Conservation (phyloP, 306 rosid species). For the Erythrophleum fordii region DNA sequence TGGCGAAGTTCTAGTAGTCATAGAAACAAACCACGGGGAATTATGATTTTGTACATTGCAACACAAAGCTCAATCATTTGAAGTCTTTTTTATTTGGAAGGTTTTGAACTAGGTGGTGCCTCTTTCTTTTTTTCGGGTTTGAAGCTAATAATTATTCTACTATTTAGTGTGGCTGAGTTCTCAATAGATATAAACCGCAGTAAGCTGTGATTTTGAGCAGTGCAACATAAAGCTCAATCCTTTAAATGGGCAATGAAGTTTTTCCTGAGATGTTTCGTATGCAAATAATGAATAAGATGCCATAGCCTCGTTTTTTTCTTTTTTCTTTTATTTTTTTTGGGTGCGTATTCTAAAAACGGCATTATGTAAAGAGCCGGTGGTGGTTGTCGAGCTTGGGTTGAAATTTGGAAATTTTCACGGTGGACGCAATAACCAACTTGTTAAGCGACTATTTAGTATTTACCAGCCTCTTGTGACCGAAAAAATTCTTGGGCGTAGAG, state of each 20-base stretch:
- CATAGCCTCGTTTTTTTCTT: not conserved
- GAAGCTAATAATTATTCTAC: not conserved
- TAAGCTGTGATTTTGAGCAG: not conserved
- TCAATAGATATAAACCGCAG: not conserved
- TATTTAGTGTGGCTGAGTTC: not conserved
- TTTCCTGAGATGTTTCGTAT: not conserved
- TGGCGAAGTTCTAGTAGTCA: not conserved
- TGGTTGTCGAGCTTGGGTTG: not conserved
- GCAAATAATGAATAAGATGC: not conserved
- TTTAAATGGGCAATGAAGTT: not conserved
- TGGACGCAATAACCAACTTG: not conserved
- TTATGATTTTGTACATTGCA: slow-evolving; percentile 13
- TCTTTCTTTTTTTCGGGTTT: not conserved
- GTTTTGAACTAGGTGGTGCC: not conserved
- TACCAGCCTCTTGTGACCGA: not conserved
- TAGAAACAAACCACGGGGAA: not conserved
- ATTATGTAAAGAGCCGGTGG: no score
- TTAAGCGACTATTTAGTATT: not conserved
- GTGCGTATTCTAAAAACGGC: not conserved
- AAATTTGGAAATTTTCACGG: no score
- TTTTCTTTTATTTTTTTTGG: no score
- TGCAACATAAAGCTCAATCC: not conserved
- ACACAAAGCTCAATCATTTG: not conserved
- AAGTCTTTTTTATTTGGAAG: not conserved
- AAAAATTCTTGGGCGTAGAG: no score